Conservation (phyloP, 192 early-diverging fungal genomes). For the Podila epigama region DNA sequence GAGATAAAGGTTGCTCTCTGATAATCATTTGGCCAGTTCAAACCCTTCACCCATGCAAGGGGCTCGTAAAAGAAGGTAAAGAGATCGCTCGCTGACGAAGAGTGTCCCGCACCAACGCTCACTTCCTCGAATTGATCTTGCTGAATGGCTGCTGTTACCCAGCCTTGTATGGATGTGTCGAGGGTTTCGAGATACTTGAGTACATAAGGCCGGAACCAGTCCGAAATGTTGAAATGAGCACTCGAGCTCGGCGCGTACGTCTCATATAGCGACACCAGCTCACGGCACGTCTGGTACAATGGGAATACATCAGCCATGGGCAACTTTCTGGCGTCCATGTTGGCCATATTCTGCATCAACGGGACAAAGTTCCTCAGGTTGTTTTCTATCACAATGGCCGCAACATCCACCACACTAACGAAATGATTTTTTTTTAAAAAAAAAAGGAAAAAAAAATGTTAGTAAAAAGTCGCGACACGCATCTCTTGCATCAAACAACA, state of each 20-base stretch:
- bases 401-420: constrained; percentile 36
- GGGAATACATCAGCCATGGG: constrained; percentile 58
- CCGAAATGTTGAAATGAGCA: constrained; percentile 71
- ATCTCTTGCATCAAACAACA: background rate
- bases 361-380: constrained; percentile 62
- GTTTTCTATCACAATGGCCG: constrained; percentile 55
- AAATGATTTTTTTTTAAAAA: too few relatives aligned
- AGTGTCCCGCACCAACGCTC: constrained; percentile 62
- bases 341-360: constrained; percentile 64
- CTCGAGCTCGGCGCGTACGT: constrained; percentile 50
- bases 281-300: constrained; percentile 61
- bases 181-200: constrained; percentile 67
- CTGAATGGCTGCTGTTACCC: constrained; percentile 72
- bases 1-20: constrained; percentile 71
- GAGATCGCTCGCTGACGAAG: constrained; percentile 80
- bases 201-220: constrained; percentile 77
- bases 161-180: constrained; percentile 70
- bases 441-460: background rate
- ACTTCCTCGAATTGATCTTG: constrained; percentile 71
- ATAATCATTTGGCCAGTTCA: constrained; percentile 69
- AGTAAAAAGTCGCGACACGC: background rate
- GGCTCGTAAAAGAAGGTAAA: constrained; percentile 82
- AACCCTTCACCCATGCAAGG: constrained; percentile 70
- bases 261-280: constrained; percentile 56
- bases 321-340: constrained; percentile 52